Base-by-base conservation (phyloP, 441 rosid species). In the Croton setiger region DNA sequence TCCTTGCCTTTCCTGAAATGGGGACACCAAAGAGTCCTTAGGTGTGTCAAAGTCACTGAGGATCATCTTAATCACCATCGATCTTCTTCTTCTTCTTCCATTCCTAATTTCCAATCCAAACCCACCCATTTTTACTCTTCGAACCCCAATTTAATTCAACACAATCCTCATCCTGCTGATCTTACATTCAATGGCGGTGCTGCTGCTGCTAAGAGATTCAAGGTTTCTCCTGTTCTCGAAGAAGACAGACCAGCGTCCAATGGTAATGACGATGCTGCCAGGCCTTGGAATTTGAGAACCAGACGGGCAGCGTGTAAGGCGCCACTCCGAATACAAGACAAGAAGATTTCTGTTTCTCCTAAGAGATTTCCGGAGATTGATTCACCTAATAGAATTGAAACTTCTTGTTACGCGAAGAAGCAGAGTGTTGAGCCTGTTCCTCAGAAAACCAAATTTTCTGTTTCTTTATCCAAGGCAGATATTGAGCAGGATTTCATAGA, bases 271-370 rank as follows among this genome's bases (percentile, higher is more conserved):
- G 73, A 47, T 18, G 72, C 43, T 53, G 35, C 60, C 31, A 68
- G 80, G 75, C 87, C 90, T 31, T 85, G 90, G 90, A 87, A 85
- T 78, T 71, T 85, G 82, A 81, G 92, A 76, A 85, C 87, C 55
- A 84, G 88, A 64, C 82, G 87, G 75, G 83, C 87, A 20, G 85
- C 87, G 4, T 79, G 83, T 64, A 85, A 79, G 67, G 84, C 78
- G 4, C 86, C 84, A 7, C 55, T 49, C 53, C 76, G 15, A 72
- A 70, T 53, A 52, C 74, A 72, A 37, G 69, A 64, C 2, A 58
- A 76, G 53, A 64, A 71, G 52, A 61, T 67, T 44, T 73, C 23
- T 21, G 60, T 60, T 53, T 39, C 63, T 5, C 6, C 43, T 0
- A 65, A 49, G 23, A 66, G 48, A 33, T n/a, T 0, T 63, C 44